Evolutionary conservation across 495 filamentous ascomycete genomes (phyloP), one percentile per base, ranked within the genome.

Genomic region (Ramalina intermedia): DNA sequence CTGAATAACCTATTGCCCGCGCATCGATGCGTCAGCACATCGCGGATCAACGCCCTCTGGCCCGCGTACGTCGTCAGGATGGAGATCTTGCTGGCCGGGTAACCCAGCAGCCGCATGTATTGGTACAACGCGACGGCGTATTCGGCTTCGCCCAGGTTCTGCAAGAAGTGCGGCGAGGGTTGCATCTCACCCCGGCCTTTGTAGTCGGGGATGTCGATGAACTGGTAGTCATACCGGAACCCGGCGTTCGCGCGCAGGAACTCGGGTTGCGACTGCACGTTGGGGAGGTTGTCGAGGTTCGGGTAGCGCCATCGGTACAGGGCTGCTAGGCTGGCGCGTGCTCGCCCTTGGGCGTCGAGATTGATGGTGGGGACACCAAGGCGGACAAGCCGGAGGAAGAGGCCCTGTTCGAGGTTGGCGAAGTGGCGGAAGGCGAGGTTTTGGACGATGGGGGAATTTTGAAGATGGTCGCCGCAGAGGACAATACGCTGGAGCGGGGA

Each of bases 41-140:
- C 91, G 55, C 76, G 77, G 53, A 99, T 89, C 59, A 96, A 69
- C 43, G 89, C 87, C 41, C 80, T 73, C 64, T 99, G 91, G n/a
- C 91, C 91, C 23, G 90, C 87, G 63, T 99, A 99, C 1, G 91
- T 88, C 12, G 87, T 82, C 33, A 99, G 70, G 46, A 99, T 94
- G 26, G 79, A 84, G 63, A 96, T 94, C 60, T 82, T 88, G 36
- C 78, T 74, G 2, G 86, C 83, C n/a, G 93, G 88, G 63, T 99
- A 99, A 11, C 89, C 91, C 6, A 99, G 78, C 43, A 99, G 71
- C 23, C 91, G 83, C 93, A 99, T 96, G 59, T 96, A 99, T 67
- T 93, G 86, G 66, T 81, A 99, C 43, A 96, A 72, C 23, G 93
- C 93, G 37, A 96, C 91, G 8, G 86, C 83, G 58, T 96, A 96